Percentiles rank a stretch among this genome's conserved stretches.
phyloP scores from a whole-genome alignment of 345 rosid species.

The Eucalyptus sp. region DNA sequence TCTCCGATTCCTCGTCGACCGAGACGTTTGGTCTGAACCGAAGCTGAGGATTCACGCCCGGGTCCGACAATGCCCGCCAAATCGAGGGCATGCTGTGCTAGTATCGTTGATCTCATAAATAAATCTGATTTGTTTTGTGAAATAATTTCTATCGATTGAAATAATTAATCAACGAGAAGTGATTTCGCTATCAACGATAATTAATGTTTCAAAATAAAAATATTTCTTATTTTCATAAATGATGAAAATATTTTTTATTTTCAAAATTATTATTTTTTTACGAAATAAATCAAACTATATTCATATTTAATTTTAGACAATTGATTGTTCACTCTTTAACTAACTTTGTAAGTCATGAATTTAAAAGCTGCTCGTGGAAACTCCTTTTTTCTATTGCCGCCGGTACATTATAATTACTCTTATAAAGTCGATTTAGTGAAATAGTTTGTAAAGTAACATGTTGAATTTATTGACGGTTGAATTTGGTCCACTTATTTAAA shows the following conservation, averaged over 20 bases:
- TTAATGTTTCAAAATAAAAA: too few relatives aligned
- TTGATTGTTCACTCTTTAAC: rapidly evolving
- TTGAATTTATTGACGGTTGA: not conserved
- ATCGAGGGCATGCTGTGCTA: not conserved
- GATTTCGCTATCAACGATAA: too few relatives aligned
- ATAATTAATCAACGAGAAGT: too few relatives aligned
- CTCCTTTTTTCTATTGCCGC: rapidly evolving
- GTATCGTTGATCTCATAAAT: not conserved
- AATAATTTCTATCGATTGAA: too few relatives aligned
- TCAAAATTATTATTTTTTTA: too few relatives aligned
- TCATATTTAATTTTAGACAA: not conserved
- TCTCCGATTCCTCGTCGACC: not conserved
- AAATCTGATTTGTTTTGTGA: too few relatives aligned
- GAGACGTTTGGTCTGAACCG: not conserved
- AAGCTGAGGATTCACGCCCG: not conserved
- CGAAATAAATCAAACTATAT: rapidly evolving
- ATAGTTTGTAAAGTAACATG: rapidly evolving
- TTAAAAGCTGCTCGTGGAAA: rapidly evolving
- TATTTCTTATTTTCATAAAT: too few relatives aligned
- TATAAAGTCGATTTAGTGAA: not conserved
- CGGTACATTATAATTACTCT: rapidly evolving
- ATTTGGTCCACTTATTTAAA: not conserved
- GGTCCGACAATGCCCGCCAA: not conserved
- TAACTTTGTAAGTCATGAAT: not conserved
- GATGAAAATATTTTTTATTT: too few relatives aligned